These are phyloP conservation scores for Lactuca sativa DNA, from an alignment of 129 eudicot genomes.

Conservation along the genomic window DNA sequence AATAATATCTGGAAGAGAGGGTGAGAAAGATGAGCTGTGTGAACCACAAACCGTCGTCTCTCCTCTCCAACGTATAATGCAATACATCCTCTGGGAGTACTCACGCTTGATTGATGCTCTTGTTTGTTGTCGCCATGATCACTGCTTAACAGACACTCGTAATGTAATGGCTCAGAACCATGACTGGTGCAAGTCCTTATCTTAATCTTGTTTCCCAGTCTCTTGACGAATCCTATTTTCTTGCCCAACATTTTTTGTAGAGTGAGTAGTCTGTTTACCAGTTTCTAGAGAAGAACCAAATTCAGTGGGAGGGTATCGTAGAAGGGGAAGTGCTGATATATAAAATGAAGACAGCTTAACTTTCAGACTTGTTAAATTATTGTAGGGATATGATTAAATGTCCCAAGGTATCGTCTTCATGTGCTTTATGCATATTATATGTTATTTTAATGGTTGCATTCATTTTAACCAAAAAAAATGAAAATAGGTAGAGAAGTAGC, in stretches of 20 bases:
- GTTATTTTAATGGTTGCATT: conserved; percentile 20
- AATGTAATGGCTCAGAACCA: conserved; percentile 11
- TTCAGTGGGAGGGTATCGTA: conserved; percentile 8
- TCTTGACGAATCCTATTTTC: conserved; percentile 57
- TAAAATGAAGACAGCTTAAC: conserved; percentile 20
- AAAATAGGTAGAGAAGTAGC: conserved; percentile 20
- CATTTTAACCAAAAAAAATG: conserved; percentile 21
- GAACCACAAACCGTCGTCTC: conserved; percentile 64
- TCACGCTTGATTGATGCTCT: conserved; percentile 9
- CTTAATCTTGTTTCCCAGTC: conserved; percentile 60
- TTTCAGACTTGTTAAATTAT: conserved; percentile 8
- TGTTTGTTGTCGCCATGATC: conserved; percentile 25
- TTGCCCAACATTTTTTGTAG: conserved; percentile 62
- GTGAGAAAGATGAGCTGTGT: conserved; percentile 71
- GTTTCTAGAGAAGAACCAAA: conserved; percentile 23
- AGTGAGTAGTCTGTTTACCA: conserved; percentile 14
- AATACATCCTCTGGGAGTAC: conserved; percentile 67
- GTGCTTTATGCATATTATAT: conserved; percentile 31
- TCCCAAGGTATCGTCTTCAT: conserved; percentile 29
- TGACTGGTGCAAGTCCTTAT: conserved; percentile 14
- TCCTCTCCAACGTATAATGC: conserved; percentile 85
- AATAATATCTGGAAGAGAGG: conserved; percentile 84
- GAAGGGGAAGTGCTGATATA: conserved; percentile 19
- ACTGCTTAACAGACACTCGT: conserved; percentile 30
- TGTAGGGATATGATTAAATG: conserved; percentile 15